Percentiles rank a stretch among this genome's conserved stretches.
phyloP scores from a whole-genome alignment of 23 red algal species.

The Gracilaria gracilis region DNA sequence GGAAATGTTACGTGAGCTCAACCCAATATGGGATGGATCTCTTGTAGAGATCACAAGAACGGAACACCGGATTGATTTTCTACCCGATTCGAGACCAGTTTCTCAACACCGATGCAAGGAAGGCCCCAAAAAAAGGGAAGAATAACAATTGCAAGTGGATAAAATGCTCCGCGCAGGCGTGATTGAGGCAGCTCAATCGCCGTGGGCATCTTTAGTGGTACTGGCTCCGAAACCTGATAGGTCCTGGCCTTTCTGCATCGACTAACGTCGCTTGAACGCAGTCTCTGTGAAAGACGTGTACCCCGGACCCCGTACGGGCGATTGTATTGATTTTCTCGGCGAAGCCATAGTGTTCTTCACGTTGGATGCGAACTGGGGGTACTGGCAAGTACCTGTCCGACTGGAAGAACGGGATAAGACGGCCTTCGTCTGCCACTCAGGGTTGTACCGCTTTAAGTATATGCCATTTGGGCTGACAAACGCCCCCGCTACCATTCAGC shows the following conservation, averaged over 20 bases:
- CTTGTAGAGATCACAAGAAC: not conserved
- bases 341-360: not conserved
- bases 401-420: not conserved
- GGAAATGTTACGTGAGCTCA: constrained; percentile 14
- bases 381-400: constrained; percentile 21
- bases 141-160: not conserved
- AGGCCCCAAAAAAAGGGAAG: not conserved
- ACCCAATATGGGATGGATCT: not conserved
- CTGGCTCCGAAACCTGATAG: not conserved
- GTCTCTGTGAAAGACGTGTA: too few species aligned
- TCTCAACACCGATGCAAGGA: not conserved
- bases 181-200: constrained; percentile 3
- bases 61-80: constrained; percentile 18
- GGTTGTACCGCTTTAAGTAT: not conserved
- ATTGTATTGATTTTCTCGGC: not conserved
- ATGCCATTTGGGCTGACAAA: not conserved
- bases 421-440: not conserved
- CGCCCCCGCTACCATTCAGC: not conserved
- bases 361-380: constrained; percentile 4
- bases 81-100: not conserved
- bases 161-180: constrained; percentile 2
- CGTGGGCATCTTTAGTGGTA: not conserved
- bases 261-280: not conserved
- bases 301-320: not conserved
- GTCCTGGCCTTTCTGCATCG: not conserved